Evolutionary conservation across 2,329 filamentous ascomycete genomes (phyloP), one percentile per base, ranked within the genome.

Genomic region (Xylaria hypoxylon): DNA sequence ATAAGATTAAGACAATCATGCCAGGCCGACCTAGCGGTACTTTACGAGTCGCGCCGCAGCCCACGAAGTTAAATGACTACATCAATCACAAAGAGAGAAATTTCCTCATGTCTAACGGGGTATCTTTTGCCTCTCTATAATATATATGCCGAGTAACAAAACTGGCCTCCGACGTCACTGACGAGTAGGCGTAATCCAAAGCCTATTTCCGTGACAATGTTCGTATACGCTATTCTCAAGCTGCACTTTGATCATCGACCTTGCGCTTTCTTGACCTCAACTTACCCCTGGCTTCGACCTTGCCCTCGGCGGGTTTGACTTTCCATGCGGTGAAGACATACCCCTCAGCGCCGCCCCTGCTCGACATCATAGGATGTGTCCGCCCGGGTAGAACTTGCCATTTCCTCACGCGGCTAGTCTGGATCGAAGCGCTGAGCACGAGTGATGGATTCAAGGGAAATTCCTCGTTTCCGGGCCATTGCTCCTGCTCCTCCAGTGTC

Each of bases 281-380:
- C 75, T 90, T 91, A 0, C 96, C 96, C 67, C 93, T 88, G 1
- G 95, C 95, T 74, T 93, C 90, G 4, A 97, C 90, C 72, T 86
- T 89, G 1, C 92, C 93, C 73, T 92, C 87, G 0, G 92, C 89
- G 0, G 96, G 96, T 51, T 95, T 81, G 0, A 96, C 93, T 71
- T 90, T 87, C 77, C 91, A 92, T 0, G 87, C 95, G 31, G 93
- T 95, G 72, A 98, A 94, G 3, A 99, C 78, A 78, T 93, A 99
- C 0, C 96, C 96, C 76, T 98, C 95, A 0, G 93, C 89, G 0
- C 95, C 95, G 22, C 96, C 96, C 45, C 87, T 86, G 42, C 89
- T 89, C 66, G 92, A 97, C 96, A 99, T 99, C 62, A 96, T 80
- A 6, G 96, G 96, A 81, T 99, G 96, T 59, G 96, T 98, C 60